phyloP scores from a whole-genome alignment of 257 asterid species.

The Nicotiana noctiflora region DNA sequence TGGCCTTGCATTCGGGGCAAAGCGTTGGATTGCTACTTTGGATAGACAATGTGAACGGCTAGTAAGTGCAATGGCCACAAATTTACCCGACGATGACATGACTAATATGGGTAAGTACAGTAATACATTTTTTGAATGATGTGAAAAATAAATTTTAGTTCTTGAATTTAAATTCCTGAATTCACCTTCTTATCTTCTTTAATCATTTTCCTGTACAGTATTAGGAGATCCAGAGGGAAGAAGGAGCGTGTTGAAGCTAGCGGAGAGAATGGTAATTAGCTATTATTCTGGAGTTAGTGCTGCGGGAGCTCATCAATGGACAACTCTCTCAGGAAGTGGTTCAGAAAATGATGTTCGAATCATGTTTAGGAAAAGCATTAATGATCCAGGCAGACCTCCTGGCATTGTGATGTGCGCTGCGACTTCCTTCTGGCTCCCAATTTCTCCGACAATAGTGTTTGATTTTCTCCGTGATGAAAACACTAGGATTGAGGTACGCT shows the following conservation, averaged over 20 bases:
- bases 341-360: conserved; percentile 21
- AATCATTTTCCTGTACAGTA: not conserved
- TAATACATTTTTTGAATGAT: not conserved
- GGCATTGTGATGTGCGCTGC: conserved; percentile 27
- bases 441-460: conserved; percentile 25
- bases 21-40: conserved; percentile 42
- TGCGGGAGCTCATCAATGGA: conserved; percentile 32
- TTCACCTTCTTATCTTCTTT: not conserved
- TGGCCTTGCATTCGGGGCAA: conserved; percentile 52
- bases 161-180: not conserved
- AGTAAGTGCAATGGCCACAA: not conserved
- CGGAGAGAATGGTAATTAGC: conserved; percentile 29
- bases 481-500: conserved; percentile 28
- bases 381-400: conserved; percentile 27
- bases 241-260: conserved; percentile 25
- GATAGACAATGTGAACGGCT: conserved; percentile 36
- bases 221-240: conserved; percentile 10
- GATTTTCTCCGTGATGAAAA: conserved; percentile 23
- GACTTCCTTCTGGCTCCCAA: conserved; percentile 44
- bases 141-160: not conserved
- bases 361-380: conserved; percentile 28
- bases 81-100: not conserved
- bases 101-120: conserved; percentile 6
- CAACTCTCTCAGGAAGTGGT: conserved; percentile 22
- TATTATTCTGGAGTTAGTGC: conserved; percentile 27